Evolutionary conservation across 2,329 filamentous ascomycete species (phyloP).

Genomic region (Talaromyces sp.): DNA sequence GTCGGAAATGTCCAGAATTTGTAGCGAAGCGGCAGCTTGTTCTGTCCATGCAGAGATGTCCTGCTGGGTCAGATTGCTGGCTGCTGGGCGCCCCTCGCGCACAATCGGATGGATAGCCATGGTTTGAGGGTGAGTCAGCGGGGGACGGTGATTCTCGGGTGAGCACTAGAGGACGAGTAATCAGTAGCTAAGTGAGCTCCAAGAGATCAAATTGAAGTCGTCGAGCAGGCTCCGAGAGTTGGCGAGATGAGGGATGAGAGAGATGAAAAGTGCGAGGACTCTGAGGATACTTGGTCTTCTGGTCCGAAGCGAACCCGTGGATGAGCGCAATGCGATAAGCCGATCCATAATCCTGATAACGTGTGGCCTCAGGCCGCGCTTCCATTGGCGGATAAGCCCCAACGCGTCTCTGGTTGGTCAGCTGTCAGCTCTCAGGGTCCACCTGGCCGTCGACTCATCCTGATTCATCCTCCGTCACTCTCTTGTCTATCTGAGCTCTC

Average conservation of each 20-base stretch:
- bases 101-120: constrained; percentile 47
- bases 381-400: constrained; percentile 1
- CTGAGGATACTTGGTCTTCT: neutral
- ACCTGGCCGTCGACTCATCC: constrained; percentile 10
- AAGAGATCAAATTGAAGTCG: neutral
- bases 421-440: neutral
- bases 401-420: constrained; percentile 10
- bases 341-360: constrained; percentile 6
- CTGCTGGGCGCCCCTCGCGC: constrained; percentile 26
- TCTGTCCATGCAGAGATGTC: constrained; percentile 69
- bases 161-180: neutral
- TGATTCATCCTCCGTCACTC: constrained; percentile 16
- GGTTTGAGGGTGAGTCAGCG: constrained; percentile 5
- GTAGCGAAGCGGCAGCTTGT: constrained; percentile 41
- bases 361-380: constrained; percentile 1
- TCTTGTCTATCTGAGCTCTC: neutral
- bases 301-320: neutral
- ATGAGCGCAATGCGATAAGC: constrained; percentile 15
- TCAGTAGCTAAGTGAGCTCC: neutral
- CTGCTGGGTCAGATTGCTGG: constrained; percentile 35
- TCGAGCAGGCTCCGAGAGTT: neutral
- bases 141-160: neutral
- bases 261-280: neutral
- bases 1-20: constrained; percentile 34
- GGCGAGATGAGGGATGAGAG: neutral